These are phyloP conservation scores for Metarhizium robertsii DNA, from an alignment of 2,329 filamentous ascomycete genomes.

Conservation along the genomic window DNA sequence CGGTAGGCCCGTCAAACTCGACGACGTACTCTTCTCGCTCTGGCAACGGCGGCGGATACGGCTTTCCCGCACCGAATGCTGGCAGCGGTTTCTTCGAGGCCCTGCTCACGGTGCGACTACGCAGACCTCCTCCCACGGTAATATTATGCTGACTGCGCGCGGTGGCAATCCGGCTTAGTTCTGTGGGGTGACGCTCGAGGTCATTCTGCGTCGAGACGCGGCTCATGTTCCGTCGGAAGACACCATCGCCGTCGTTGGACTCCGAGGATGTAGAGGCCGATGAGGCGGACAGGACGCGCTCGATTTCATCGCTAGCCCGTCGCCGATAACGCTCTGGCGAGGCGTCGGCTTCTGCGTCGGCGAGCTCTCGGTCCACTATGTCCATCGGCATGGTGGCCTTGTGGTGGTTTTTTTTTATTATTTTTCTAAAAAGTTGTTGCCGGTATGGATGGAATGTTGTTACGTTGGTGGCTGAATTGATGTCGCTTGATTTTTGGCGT, in stretches of 20 bases:
- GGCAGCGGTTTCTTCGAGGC: slow-evolving; percentile 53
- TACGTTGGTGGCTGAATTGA: background rate
- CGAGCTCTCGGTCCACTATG: slow-evolving; percentile 44
- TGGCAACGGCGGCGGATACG: slow-evolving; percentile 60
- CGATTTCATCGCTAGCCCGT: slow-evolving; percentile 45
- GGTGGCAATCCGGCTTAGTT: slow-evolving; percentile 62
- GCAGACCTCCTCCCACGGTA: slow-evolving; percentile 52
- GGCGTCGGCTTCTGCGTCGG: slow-evolving; percentile 46
- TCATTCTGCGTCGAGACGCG: slow-evolving; percentile 56
- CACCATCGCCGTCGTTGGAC: slow-evolving; percentile 24
- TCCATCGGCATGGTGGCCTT: slow-evolving; percentile 32
- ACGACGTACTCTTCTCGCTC: slow-evolving; percentile 70
- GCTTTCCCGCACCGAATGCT: slow-evolving; percentile 63
- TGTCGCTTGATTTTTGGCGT: background rate
- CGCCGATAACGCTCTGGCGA: slow-evolving; percentile 28
- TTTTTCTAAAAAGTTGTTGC: background rate
- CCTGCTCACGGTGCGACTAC: slow-evolving; percentile 29
- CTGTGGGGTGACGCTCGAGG: slow-evolving; percentile 60
- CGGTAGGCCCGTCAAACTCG: slow-evolving; percentile 74
- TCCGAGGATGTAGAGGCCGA: slow-evolving; percentile 41
- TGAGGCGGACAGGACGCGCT: slow-evolving; percentile 47
- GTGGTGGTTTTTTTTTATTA: background rate
- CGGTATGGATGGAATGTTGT: background rate
- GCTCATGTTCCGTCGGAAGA: slow-evolving; percentile 40
- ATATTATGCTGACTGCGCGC: slow-evolving; percentile 59